Evolutionary conservation across 2,329 filamentous ascomycete genomes (phyloP).

Genomic region (Colletotrichum cereale): DNA sequence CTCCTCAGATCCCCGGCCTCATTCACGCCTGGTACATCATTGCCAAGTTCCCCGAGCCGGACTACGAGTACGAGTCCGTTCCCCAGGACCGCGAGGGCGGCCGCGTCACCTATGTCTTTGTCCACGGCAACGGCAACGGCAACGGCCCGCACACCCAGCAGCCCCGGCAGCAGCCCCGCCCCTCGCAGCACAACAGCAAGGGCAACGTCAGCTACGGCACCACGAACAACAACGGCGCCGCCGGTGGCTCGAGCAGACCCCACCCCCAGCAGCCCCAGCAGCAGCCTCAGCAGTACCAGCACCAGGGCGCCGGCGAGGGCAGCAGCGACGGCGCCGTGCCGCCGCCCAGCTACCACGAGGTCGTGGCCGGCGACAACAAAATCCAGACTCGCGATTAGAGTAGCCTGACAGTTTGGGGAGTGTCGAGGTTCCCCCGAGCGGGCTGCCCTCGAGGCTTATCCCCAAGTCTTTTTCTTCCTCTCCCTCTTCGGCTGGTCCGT

Average conservation of each 20-base stretch:
- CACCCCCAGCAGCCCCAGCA: conserved; percentile 4
- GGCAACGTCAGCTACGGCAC: conserved; percentile 61
- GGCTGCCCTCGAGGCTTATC: neutral
- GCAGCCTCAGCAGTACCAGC: conserved; percentile 49
- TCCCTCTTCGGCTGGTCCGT: neutral
- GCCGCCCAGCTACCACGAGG: conserved; percentile 91
- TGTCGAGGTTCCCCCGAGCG: neutral
- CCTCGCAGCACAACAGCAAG: conserved; percentile 47
- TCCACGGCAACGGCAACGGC: conserved; percentile 61
- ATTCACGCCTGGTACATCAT: conserved; percentile 99
- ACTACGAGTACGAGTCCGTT: conserved; percentile 77
- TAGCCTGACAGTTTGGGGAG: neutral
- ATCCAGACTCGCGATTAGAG: conserved; percentile 76
- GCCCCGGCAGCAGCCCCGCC: conserved; percentile 49
- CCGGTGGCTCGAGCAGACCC: conserved; percentile 41
- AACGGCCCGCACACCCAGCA: conserved; percentile 46
- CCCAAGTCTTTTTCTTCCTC: neutral
- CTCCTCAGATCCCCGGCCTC: conserved; percentile 79
- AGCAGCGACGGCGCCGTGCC: conserved; percentile 68
- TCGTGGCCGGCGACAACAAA: conserved; percentile 87
- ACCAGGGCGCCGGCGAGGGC: conserved; percentile 56
- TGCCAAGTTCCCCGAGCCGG: conserved; percentile 83
- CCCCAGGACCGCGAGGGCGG: conserved; percentile 66
- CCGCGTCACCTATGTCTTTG: conserved; percentile 83
- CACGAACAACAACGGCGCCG: conserved; percentile 44